Evolutionary conservation across 768 basidiomycete genomes (phyloP).

Genomic region (Boletus tomentosulus): DNA sequence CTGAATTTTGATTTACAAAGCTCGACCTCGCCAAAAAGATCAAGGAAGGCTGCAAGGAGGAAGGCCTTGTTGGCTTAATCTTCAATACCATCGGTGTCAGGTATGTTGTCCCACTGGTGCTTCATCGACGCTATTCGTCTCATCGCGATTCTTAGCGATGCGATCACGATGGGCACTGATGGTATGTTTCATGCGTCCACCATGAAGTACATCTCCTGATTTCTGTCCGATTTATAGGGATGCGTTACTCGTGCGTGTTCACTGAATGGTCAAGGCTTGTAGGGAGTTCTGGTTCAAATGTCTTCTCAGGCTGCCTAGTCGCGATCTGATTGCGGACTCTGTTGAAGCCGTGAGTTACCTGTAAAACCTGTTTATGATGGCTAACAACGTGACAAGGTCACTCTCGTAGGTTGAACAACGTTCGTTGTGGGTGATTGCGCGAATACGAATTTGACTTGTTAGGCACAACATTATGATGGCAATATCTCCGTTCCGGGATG

Average conservation of each 20-base stretch:
- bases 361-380: neutral
- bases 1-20: constrained; percentile 34
- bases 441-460: constrained; percentile 1
- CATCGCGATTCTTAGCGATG: constrained; percentile 49
- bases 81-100: constrained; percentile 87
- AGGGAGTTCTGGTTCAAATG: neutral
- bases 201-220: neutral
- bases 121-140: neutral
- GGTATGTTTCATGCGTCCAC: constrained; percentile 41
- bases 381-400: constrained; percentile 39
- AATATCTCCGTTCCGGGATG: constrained; percentile 86
- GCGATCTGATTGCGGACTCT: constrained; percentile 87
- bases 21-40: constrained; percentile 75
- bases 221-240: constrained; percentile 44
- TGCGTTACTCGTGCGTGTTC: constrained; percentile 75
- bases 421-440: neutral
- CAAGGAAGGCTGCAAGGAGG: constrained; percentile 78
- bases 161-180: constrained; percentile 86
- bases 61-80: constrained; percentile 75
- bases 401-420: constrained; percentile 40
- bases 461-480: constrained; percentile 88
- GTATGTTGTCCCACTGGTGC: constrained; percentile 33
- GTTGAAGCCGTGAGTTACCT: constrained; percentile 63
- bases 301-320: constrained; percentile 63
- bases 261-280: neutral